phyloP scores from a whole-genome alignment of 164 flowering plant species.

The Magnolia officinalis region DNA sequence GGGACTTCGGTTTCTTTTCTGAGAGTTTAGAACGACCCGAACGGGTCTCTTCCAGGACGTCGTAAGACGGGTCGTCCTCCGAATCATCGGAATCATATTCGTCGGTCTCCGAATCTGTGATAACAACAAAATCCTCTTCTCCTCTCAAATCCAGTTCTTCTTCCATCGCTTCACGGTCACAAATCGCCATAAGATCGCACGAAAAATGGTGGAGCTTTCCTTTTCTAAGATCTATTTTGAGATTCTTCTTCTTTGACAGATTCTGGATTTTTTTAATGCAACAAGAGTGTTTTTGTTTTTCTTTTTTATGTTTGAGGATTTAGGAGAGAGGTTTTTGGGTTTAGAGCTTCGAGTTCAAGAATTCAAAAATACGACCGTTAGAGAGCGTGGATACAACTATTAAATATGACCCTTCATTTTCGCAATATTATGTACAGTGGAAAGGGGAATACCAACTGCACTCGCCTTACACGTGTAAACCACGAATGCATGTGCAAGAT shows the following conservation, averaged over 20 bases:
- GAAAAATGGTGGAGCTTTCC: not conserved
- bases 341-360: not conserved
- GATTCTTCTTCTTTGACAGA: not conserved
- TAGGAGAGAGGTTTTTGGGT: not conserved
- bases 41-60: slow-evolving; percentile 36
- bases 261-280: not conserved
- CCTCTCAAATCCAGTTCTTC: not conserved
- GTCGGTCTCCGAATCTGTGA: slow-evolving; percentile 24
- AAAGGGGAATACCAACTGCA: no score
- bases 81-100: slow-evolving; percentile 34
- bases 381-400: no score
- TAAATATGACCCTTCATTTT: no score
- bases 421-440: no score
- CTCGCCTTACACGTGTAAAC: no score
- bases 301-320: not conserved
- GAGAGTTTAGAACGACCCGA: slow-evolving; percentile 44
- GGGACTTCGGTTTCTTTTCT: slow-evolving; percentile 27
- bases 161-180: not conserved
- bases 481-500: no score
- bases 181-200: not conserved
- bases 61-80: slow-evolving; percentile 47
- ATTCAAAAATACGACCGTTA: not conserved
- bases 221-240: not conserved
- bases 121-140: slow-evolving; percentile 11
- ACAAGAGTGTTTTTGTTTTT: no score